A percentile compares a stretch with the other conserved stretches of the same genome.
phyloP scores from a whole-genome alignment of 768 basidiomycete species.

The Trametes meyenii region DNA sequence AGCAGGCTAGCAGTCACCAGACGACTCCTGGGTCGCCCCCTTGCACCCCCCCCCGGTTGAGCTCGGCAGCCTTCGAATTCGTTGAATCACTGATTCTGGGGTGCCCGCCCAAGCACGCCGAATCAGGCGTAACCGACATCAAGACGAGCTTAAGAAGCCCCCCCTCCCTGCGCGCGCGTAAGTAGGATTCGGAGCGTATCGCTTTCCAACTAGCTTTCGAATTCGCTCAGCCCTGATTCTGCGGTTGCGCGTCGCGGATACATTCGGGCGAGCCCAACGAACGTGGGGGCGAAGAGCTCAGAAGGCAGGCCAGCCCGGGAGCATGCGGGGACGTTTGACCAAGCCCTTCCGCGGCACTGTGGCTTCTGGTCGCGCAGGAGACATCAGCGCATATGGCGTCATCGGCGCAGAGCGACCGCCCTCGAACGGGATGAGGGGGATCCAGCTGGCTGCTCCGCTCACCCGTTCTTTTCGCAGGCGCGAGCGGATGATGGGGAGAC shows the following conservation, averaged over 20 bases:
- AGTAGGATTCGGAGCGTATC: not conserved
- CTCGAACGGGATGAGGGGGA: not conserved
- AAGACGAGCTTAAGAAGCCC: slow-evolving; percentile 1
- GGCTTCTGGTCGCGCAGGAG: slow-evolving; percentile 10
- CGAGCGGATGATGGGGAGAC: not conserved
- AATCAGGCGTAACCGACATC: not conserved
- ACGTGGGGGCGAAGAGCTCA: not conserved
- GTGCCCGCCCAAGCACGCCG: not conserved
- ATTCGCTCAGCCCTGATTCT: no score
- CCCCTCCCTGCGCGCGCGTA: not conserved
- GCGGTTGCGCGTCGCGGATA: not conserved
- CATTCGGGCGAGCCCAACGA: not conserved
- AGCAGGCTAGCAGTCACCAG: not conserved
- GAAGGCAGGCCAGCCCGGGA: not conserved
- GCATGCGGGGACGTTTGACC: not conserved
- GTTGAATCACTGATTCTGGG: slow-evolving; percentile 14
- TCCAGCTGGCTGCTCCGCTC: slow-evolving; percentile 13
- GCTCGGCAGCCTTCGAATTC: not conserved
- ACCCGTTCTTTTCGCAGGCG: not conserved
- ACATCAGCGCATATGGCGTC: slow-evolving; percentile 9
- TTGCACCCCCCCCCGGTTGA: not conserved
- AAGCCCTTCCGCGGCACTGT: not conserved
- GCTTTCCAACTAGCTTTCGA: no score
- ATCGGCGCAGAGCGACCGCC: not conserved
- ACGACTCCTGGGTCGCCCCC: no score